Evolutionary conservation across 2,329 filamentous ascomycete species (phyloP).

Genomic region (Clarireedia hainanense): DNA sequence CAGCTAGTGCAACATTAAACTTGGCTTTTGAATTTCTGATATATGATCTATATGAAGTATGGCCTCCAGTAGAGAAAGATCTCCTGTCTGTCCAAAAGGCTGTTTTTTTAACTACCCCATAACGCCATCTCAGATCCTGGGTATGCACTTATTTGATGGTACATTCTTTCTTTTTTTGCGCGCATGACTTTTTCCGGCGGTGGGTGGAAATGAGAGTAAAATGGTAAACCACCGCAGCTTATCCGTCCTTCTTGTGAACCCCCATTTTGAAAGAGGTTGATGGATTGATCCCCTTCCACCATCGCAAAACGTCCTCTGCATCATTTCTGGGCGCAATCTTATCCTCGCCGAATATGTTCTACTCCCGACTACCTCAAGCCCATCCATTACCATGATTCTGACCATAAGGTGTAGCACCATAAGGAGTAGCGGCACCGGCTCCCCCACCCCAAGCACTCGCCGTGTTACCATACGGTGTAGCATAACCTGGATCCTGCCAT

Average conservation of each 20-base stretch:
- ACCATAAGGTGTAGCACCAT: constrained; percentile 55
- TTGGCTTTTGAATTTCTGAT: too few relatives aligned
- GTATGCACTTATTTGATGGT: not conserved
- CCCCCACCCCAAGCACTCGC: constrained; percentile 60
- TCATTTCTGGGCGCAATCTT: not conserved
- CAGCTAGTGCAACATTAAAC: too few relatives aligned
- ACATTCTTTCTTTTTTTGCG: not conserved
- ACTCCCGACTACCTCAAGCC: constrained; percentile 12
- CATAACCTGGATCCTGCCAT: constrained; percentile 56
- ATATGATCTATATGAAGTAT: too few relatives aligned
- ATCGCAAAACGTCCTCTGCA: too few relatives aligned
- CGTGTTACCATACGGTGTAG: constrained; percentile 57
- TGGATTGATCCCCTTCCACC: too few relatives aligned
- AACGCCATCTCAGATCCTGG: not conserved
- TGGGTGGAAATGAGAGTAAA: not conserved
- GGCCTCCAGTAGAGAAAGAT: too few relatives aligned
- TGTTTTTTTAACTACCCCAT: not conserved
- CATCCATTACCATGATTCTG: constrained; percentile 18
- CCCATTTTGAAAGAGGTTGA: too few relatives aligned
- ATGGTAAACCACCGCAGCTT: too few relatives aligned
- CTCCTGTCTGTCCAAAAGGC: not conserved
- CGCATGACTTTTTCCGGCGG: not conserved
- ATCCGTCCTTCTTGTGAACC: too few relatives aligned
- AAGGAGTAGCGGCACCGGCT: constrained; percentile 45
- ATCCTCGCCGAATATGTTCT: not conserved